phyloP scores from a whole-genome alignment of 441 rosid genomes.

The Gossypium schwendimanii region DNA sequence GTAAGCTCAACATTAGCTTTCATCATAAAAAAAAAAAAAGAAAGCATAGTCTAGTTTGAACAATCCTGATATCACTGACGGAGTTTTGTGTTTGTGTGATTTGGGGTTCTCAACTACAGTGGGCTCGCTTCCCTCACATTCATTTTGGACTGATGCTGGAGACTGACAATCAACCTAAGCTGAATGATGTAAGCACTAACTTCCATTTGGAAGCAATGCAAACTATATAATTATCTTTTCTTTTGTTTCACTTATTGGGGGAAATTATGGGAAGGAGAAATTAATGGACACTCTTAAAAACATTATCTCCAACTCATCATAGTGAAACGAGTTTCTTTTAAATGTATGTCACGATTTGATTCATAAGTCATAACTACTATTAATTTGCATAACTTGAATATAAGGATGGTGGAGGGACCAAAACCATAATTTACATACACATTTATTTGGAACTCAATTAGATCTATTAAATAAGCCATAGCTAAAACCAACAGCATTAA shows the following conservation, averaged over 20 bases:
- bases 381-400: too few relatives aligned
- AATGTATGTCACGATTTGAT: too few relatives aligned
- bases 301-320: too few relatives aligned
- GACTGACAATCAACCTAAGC: slow-evolving; percentile 7
- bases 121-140: slow-evolving; percentile 23
- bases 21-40: neutral
- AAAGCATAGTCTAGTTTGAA: neutral
- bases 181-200: slow-evolving; percentile 2
- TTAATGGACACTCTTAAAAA: too few relatives aligned
- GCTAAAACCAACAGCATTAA: neutral
- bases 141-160: slow-evolving; percentile 19
- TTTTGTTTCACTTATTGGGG: neutral
- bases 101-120: neutral
- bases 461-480: neutral
- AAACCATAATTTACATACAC: too few relatives aligned
- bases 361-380: too few relatives aligned
- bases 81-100: neutral
- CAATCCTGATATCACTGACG: neutral
- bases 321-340: too few relatives aligned
- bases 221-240: neutral
- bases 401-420: too few relatives aligned
- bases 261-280: too few relatives aligned
- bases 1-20: slow-evolving; percentile 16
- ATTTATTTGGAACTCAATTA: too few relatives aligned
- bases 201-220: neutral